These are phyloP conservation scores for Cutaneotrichosporon dermatis DNA, from an alignment of 1,284 basidiomycete genomes.

Conservation along the genomic window DNA sequence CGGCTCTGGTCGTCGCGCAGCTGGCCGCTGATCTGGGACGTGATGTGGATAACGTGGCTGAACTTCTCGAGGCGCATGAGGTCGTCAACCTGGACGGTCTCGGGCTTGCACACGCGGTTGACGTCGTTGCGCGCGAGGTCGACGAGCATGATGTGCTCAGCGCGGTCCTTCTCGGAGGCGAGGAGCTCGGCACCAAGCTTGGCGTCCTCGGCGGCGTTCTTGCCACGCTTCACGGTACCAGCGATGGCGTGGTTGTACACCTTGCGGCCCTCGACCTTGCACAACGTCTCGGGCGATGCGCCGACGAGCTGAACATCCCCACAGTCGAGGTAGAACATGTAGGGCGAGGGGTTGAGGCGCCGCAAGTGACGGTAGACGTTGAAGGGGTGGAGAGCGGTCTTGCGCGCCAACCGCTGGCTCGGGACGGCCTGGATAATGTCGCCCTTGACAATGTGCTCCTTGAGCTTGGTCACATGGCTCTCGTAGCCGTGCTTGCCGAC, in stretches of 20 bases:
- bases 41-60: constrained; percentile 96
- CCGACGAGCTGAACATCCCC: constrained; percentile 90
- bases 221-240: constrained; percentile 85
- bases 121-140: constrained; percentile 99
- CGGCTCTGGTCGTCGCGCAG: constrained; percentile 78
- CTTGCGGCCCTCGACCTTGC: constrained; percentile 86
- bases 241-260: constrained; percentile 99
- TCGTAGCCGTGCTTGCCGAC: constrained; percentile 94
- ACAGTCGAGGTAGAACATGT: constrained; percentile 98
- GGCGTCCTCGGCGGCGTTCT: constrained; percentile 79
- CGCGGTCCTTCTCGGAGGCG: constrained; percentile 86
- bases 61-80: constrained; percentile 95
- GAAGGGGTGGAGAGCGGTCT: constrained; percentile 89
- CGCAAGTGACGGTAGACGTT: constrained; percentile 92
- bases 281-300: constrained; percentile 94
- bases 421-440: constrained; percentile 99
- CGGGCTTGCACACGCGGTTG: constrained; percentile 91
- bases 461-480: constrained; percentile 82
- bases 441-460: constrained; percentile 89
- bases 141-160: constrained; percentile 99
- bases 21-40: constrained; percentile 86
- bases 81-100: constrained; percentile 92
- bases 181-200: constrained; percentile 68
- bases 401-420: constrained; percentile 79
- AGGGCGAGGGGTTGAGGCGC: constrained; percentile 93